Evolutionary conservation across 257 asterid species (phyloP).

Genomic region (Solanum gracilifrons): DNA sequence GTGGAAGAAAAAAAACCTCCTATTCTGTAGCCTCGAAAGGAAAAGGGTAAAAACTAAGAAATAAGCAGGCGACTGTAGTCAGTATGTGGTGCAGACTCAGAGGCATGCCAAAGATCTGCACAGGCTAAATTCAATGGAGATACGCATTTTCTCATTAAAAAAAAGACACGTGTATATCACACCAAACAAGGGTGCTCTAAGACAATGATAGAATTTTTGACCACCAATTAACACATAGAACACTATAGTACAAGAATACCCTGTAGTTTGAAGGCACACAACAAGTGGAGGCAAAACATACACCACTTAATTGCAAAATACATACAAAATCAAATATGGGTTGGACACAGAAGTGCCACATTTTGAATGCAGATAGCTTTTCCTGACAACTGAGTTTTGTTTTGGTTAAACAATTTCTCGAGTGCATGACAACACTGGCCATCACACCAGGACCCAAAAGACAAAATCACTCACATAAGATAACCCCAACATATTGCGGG

Average conservation of each 20-base stretch:
- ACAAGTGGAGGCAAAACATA: neutral
- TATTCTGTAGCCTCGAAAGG: neutral
- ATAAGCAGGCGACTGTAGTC: neutral
- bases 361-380: neutral
- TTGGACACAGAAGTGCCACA: neutral
- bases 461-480: neutral
- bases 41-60: neutral
- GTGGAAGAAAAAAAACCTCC: neutral
- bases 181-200: neutral
- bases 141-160: neutral
- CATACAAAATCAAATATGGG: neutral
- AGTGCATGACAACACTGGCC: neutral
- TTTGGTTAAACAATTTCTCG: neutral
- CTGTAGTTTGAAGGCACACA: neutral
- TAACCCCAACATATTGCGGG: neutral
- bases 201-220: neutral
- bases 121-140: neutral
- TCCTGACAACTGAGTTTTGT: neutral
- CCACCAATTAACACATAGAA: neutral
- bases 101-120: neutral
- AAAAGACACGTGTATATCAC: neutral
- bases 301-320: neutral
- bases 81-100: neutral
- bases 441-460: neutral
- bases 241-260: neutral